Evolutionary conservation across 177 flowering plant species (phyloP), one percentile per base, ranked within the genome.

Genomic region (Vitis hybrid): DNA sequence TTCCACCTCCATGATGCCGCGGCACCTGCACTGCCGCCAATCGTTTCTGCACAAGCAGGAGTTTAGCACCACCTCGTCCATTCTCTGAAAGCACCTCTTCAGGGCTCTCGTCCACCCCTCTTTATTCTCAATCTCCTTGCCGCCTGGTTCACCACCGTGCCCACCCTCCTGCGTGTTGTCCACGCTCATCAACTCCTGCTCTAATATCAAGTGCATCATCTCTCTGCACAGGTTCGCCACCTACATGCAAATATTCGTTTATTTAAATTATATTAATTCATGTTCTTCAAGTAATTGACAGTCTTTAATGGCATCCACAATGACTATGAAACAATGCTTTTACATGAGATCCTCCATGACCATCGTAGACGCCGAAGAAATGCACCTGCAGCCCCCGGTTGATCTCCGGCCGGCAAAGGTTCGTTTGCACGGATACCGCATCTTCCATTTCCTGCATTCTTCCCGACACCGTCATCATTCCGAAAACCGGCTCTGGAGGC

Each of bases 311-410:
- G 26, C 26, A 23, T 23, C 26, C 26, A 2, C 58, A 8, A 11
- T 23, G 11, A 15, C 11, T 58, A 15, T 6, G 51, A 32, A 15
- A 9, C 0, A 15, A n/a, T n/a, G 17, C 3, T 10, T 10, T 76
- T 78, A 88, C 91, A 66, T 88, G 87, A 62, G 82, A 23, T n/a
- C 91, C 89, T 7, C 91, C 91, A 60, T 88, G 91, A 4, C 91
- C 91, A 60, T 88, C 91, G 63, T 60, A 88, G 3, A 88, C 91
- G 39, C 72, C 89, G 71, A 86, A 86, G 80, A 84, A 86, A 71
- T 88, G 88, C 56, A 84, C 54, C 30, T 84, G 77, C 59, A 39
- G 60, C 23, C 72, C 52, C 0, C 65, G 58, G 23, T 51, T 34
- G 3, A 72, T 60, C 48, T 64, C 80, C 65, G 82, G 81, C 55